Evolutionary conservation across 2,329 filamentous ascomycete species (phyloP), one percentile per base, ranked within the genome.

Genomic region (Beauveria rudraprayagi): DNA sequence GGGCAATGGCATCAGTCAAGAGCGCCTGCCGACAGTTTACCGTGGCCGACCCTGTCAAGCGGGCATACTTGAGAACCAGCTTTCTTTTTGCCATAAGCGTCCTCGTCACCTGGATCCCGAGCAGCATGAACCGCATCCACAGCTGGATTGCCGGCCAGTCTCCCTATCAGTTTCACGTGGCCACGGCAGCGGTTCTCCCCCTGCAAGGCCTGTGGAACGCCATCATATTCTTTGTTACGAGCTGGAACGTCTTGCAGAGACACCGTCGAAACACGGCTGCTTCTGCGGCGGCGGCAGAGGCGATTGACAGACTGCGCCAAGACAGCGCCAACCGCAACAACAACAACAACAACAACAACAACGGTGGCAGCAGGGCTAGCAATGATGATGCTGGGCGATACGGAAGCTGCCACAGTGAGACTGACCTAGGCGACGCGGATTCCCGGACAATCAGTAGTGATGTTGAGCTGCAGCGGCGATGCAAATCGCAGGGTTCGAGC

Each of bases 151-250:
- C 82, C 56, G 69, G 78, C 14, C 67, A 75, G 9, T 77, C 80
- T 34, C 81, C 79, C 62, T 92, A 85, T 69, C 81, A 80, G 11
- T 82, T 91, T 56, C 88, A 89, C 69, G 80, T 91, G 56, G 82
- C 84, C 1, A 86, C 87, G 7, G 86, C 87, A 2, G 78, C 90
- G 1, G 89, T 92, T 0, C 77, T 93, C 4, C 89, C 90, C 0
- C 77, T 91, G 1, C 90, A 93, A 71, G 90, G 90, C 0, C 82
- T 91, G 37, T 92, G 90, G 89, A 93, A 93, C 69, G 83, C 85
- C 34, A 75, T 90, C 57, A 90, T 94, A 61, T 93, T 92, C 73
- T 83, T 89, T 63, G 81, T 82, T 5, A 89, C 88, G 1, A 90
- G 80, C 65, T 80, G 77, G 75, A 59, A 62, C 43, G 61, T 62